Conservation (phyloP, 2,329 filamentous ascomycete species). For the Teratosphaeria destructans region DNA sequence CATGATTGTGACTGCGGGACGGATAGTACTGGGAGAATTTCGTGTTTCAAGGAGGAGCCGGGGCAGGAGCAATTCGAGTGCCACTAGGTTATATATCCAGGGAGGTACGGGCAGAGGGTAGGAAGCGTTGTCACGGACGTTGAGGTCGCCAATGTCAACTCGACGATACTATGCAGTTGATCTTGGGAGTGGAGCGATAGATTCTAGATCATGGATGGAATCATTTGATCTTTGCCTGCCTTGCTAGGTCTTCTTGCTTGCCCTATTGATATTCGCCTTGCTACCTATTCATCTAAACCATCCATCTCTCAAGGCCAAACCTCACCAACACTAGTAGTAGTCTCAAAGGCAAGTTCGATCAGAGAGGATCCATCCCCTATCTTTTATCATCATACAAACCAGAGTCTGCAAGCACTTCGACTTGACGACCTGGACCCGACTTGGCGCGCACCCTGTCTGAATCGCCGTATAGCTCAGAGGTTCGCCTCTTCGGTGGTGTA, state of each 20-base stretch:
- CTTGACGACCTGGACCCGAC: not conserved
- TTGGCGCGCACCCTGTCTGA: not conserved
- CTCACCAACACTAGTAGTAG: not conserved
- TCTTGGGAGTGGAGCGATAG: not conserved
- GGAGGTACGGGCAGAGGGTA: not conserved
- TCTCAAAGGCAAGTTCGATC: not conserved
- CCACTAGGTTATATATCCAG: not conserved
- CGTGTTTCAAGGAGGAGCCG: not conserved
- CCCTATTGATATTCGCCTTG: not conserved
- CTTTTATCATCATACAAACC: no score
- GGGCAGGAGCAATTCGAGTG: not conserved
- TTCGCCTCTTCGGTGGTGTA: not conserved
- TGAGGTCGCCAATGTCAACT: not conserved
- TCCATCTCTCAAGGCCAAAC: not conserved
- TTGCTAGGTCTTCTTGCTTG: not conserved
- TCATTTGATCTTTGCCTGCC: not conserved
- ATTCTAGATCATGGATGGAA: not conserved
- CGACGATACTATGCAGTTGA: not conserved
- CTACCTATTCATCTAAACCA: not conserved
- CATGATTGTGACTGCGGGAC: not conserved
- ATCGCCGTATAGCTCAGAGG: not conserved
- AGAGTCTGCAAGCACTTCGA: not conserved
- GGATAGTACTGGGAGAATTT: not conserved
- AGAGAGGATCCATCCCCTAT: no score
- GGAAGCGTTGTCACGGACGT: not conserved